Evolutionary conservation across 1,284 basidiomycete genomes (phyloP), one percentile per base, ranked within the genome.

Genomic region (Irpex lacteus): DNA sequence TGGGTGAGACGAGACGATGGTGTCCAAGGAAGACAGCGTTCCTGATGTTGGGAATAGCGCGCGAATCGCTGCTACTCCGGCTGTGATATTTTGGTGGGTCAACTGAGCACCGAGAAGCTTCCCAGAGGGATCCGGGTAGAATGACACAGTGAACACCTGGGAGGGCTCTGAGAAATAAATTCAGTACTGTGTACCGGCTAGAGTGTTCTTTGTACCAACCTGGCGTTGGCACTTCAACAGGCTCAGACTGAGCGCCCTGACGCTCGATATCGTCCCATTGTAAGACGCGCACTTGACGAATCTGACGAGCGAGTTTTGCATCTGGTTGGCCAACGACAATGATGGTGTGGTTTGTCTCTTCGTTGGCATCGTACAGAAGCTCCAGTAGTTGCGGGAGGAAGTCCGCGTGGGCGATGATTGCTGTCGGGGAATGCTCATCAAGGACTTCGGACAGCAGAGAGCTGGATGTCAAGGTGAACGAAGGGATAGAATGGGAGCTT

Each of bases 71-170:
- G 89, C 84, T n/a, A 92, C 87, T 54, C 89, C 92, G 9, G 92
- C 89, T 2, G 90, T 93, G 63, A 93, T 73, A 67, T 92, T 92
- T 70, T 90, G 84, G 70, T 94, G 91, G 0, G 90, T 91, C 52
- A 94, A 76, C 63, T 87, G 86, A 5, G 83, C 83, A 36, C 83
- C 88, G 65, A 83, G 83, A 6, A 89, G 70, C 56, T 81, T 79
- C 38, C 87, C 86, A 15, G 80, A 75, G 32, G 80, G 70, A 1
- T 80, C 78, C 63, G 81, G 75, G 69, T 82, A 90, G 78, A 90
- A 91, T 0, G 87, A 82, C 4, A 91, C 81, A 3, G 88, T 87
- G 70, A 88, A 89, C 1, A 89, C 78, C 67, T 90, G 85, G 60
- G 75, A 78, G 4, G 87, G 78, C 52, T 82, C 90, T 91, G 60